Conservation (phyloP, 805 yeast genomes). For the Kazachstania martiniae region DNA sequence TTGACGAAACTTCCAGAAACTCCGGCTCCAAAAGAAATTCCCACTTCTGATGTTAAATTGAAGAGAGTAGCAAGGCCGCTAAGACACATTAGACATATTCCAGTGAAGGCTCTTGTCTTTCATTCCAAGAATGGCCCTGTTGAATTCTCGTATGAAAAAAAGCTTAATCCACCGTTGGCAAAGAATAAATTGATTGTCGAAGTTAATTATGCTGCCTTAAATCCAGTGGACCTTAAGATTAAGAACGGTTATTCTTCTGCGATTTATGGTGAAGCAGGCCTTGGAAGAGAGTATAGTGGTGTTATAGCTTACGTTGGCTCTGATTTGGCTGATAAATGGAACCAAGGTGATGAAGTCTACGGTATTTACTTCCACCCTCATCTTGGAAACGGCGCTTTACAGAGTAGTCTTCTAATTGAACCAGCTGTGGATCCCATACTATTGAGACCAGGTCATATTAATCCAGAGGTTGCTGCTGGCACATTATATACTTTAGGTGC, state of each 20-base stretch:
- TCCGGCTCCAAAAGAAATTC: constrained; percentile 21
- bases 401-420: constrained; percentile 45
- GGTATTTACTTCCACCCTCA: constrained; percentile 47
- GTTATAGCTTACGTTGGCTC: constrained; percentile 44
- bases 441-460: constrained; percentile 37
- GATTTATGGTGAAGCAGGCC: constrained; percentile 45
- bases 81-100: constrained; percentile 41
- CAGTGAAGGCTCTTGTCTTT: constrained; percentile 38
- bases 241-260: constrained; percentile 43
- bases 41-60: constrained; percentile 15
- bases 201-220: constrained; percentile 48
- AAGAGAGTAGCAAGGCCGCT: constrained; percentile 35
- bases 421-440: constrained; percentile 40
- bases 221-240: constrained; percentile 56
- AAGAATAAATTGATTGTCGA: constrained; percentile 43
- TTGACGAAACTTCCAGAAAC: constrained; percentile 9
- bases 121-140: constrained; percentile 30
- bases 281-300: constrained; percentile 67
- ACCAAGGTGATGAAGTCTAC: constrained; percentile 53
- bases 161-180: constrained; percentile 38
- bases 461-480: constrained; percentile 49
- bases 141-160: constrained; percentile 42
- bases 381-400: constrained; percentile 45
- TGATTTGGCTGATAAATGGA: constrained; percentile 29
- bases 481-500: constrained; percentile 54